Evolutionary conservation across 257 asterid genomes (phyloP).

Genomic region (Verbena officinalis): DNA sequence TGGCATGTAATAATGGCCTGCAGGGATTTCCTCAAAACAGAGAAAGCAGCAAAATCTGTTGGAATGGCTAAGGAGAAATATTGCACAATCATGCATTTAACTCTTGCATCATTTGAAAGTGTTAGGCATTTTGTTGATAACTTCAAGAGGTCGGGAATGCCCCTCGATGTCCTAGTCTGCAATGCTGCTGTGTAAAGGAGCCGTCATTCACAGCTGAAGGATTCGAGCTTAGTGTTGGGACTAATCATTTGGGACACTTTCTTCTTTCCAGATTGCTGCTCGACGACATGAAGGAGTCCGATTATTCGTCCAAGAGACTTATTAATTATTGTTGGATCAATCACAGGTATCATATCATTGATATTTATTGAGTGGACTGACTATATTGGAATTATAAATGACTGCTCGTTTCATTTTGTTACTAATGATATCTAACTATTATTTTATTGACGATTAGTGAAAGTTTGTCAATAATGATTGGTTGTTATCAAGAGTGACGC

Average conservation of each 20-base stretch:
- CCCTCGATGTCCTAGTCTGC: slow-evolving; percentile 82
- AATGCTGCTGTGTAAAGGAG: slow-evolving; percentile 80
- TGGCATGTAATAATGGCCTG: slow-evolving; percentile 95
- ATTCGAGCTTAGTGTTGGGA: slow-evolving; percentile 90
- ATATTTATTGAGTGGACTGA: no score
- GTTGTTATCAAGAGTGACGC: no score
- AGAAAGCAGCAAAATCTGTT: slow-evolving; percentile 73
- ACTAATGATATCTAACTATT: no score
- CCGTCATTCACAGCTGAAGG: slow-evolving; percentile 89
- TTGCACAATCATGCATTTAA: slow-evolving; percentile 83
- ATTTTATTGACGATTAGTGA: no score
- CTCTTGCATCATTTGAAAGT: slow-evolving; percentile 81
- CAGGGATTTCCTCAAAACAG: slow-evolving; percentile 84
- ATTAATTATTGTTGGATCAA: slow-evolving; percentile 95
- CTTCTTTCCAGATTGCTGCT: slow-evolving; percentile 83
- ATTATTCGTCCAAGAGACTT: slow-evolving; percentile 79
- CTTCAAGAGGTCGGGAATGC: slow-evolving; percentile 61
- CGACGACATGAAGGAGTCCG: slow-evolving; percentile 78
- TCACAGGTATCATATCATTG: no score
- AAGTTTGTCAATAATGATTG: no score
- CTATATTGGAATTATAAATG: no score
- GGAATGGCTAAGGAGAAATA: slow-evolving; percentile 79
- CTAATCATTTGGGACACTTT: slow-evolving; percentile 88
- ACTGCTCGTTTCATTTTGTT: no score
- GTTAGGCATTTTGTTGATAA: slow-evolving; percentile 80